phyloP scores from a whole-genome alignment of 495 filamentous ascomycete genomes.

The Penicillium silybi region DNA sequence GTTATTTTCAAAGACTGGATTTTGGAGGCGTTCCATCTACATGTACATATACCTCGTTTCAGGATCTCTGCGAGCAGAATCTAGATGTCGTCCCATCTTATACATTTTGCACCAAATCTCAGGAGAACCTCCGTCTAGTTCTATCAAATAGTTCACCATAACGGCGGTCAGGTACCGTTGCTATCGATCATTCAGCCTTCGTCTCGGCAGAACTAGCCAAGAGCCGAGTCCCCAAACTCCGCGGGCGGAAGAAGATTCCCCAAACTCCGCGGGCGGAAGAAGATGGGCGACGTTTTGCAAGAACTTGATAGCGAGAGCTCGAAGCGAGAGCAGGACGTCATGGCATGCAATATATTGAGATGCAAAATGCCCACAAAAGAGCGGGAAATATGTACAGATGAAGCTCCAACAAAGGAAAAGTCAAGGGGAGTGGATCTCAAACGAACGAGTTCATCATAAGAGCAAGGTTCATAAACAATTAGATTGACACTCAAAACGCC shows the following conservation, averaged over 20 bases:
- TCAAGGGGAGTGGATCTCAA: background rate
- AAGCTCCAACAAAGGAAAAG: background rate
- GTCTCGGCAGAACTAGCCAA: no score
- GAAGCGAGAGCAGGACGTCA: background rate
- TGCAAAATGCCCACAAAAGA: background rate
- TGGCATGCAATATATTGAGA: background rate
- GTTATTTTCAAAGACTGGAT: background rate
- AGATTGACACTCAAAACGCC: constrained; percentile 6
- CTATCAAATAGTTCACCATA: no score
- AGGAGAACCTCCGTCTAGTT: background rate
- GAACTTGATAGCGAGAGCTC: no score
- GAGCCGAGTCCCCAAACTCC: no score
- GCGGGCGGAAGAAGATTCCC: no score
- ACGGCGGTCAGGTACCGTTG: no score
- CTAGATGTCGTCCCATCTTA: background rate
- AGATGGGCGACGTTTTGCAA: no score
- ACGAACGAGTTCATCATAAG: background rate
- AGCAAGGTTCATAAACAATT: background rate
- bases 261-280: no score
- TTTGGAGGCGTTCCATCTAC: background rate
- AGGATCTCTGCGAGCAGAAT: background rate
- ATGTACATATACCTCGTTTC: background rate
- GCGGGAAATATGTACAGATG: background rate
- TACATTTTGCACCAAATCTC: background rate
- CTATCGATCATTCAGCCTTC: no score